phyloP scores from a whole-genome alignment of 441 rosid species.

The Viola pubescens region DNA sequence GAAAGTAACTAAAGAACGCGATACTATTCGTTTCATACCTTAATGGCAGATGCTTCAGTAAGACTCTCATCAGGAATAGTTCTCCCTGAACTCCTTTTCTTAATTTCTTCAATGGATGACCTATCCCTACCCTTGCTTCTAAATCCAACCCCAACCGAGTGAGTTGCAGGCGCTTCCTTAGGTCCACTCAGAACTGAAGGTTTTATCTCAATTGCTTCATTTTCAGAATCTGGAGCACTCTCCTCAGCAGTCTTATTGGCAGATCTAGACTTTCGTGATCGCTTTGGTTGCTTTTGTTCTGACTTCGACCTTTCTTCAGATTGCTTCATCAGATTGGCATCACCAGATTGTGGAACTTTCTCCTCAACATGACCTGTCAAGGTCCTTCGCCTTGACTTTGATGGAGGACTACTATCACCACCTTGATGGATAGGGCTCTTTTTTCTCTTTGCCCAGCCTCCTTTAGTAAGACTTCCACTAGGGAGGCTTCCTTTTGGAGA shows the following conservation, averaged over 20 bases:
- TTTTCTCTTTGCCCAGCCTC: conserved; percentile 30
- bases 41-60: conserved; percentile 25
- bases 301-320: conserved; percentile 23
- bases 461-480: conserved; percentile 24
- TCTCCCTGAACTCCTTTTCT: conserved; percentile 19
- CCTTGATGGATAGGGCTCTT: conserved; percentile 14
- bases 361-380: conserved; percentile 16
- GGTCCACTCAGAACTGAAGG: conserved; percentile 17
- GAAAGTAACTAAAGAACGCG: conserved; percentile 9
- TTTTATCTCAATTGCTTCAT: conserved; percentile 19
- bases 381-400: conserved; percentile 18
- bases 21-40: conserved; percentile 30
- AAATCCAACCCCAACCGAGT: conserved; percentile 15
- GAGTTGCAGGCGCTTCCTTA: conserved; percentile 19
- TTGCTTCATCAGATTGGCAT: conserved; percentile 24
- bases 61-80: conserved; percentile 17
- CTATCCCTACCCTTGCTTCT: conserved; percentile 18
- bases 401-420: conserved; percentile 16
- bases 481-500: conserved; percentile 20
- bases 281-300: conserved; percentile 25
- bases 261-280: conserved; percentile 20
- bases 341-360: conserved; percentile 22
- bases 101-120: conserved; percentile 17
- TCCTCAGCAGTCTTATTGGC: conserved; percentile 20
- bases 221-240: conserved; percentile 9